phyloP scores from a whole-genome alignment of 768 basidiomycete genomes.

The Auricularia heimuer region DNA sequence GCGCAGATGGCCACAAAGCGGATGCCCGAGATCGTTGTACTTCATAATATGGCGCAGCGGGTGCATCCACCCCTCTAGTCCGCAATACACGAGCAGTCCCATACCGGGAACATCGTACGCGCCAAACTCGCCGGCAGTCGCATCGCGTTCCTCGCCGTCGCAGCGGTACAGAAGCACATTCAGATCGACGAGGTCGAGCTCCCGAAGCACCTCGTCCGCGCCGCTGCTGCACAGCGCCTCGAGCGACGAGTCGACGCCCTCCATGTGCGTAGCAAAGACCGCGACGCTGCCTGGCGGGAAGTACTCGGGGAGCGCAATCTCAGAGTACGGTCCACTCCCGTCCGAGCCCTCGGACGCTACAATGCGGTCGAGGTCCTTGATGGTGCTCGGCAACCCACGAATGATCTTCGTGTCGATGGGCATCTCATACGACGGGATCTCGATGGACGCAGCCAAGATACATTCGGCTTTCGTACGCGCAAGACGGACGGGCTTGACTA shows the following conservation, averaged over 20 bases:
- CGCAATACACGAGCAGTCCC: conserved; percentile 80
- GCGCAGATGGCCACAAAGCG: conserved; percentile 79
- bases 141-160: conserved; percentile 87
- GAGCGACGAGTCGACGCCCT: conserved; percentile 58
- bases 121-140: conserved; percentile 71
- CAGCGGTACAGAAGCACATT: conserved; percentile 81
- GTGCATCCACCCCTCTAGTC: conserved; percentile 96
- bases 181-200: conserved; percentile 75
- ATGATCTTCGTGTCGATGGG: conserved; percentile 42
- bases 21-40: conserved; percentile 88
- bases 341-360: conserved; percentile 54
- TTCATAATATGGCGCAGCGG: conserved; percentile 74
- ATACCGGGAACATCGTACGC: conserved; percentile 69
- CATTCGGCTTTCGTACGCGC: conserved; percentile 70
- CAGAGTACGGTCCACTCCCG: conserved; percentile 56
- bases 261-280: conserved; percentile 80
- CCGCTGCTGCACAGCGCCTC: conserved; percentile 66
- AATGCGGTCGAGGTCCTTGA: conserved; percentile 55
- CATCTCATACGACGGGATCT: conserved; percentile 52
- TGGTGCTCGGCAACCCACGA: conserved; percentile 59
- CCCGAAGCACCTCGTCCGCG: conserved; percentile 61
- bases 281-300: conserved; percentile 97
- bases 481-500: conserved; percentile 80
- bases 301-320: conserved; percentile 72
- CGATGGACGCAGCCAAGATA: conserved; percentile 67